phyloP scores from a whole-genome alignment of 2,329 filamentous ascomycete genomes.

The Penicillium sp. region DNA sequence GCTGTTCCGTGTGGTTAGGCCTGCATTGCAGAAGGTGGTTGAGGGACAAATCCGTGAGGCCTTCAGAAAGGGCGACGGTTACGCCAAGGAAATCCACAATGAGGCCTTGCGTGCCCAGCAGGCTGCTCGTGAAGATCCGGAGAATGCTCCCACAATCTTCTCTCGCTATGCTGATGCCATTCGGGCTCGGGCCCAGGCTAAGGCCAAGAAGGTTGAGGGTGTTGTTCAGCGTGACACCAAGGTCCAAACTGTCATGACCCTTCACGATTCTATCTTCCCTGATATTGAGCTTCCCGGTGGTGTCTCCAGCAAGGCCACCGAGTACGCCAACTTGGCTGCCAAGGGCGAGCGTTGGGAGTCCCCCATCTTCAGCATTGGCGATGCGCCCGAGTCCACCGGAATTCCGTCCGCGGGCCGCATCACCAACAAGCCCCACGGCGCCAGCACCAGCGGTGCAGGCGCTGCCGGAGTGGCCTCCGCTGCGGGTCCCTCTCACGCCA shows the following conservation, averaged over 20 bases:
- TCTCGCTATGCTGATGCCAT: slow-evolving; percentile 74
- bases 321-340: slow-evolving; percentile 81
- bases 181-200: slow-evolving; percentile 70
- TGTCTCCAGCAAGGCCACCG: slow-evolving; percentile 88
- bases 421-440: slow-evolving; percentile 59
- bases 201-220: slow-evolving; percentile 72
- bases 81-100: slow-evolving; percentile 73
- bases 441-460: slow-evolving; percentile 29
- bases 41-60: slow-evolving; percentile 87
- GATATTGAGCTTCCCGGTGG: slow-evolving; percentile 81
- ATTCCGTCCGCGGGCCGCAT: slow-evolving; percentile 61
- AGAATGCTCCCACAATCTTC: slow-evolving; percentile 79
- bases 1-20: slow-evolving; percentile 77
- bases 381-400: slow-evolving; percentile 67
- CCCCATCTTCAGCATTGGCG: slow-evolving; percentile 85
- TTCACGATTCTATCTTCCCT: slow-evolving; percentile 90
- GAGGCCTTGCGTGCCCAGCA: slow-evolving; percentile 74
- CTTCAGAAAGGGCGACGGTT: slow-evolving; percentile 70
- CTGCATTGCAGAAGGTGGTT: slow-evolving; percentile 79
- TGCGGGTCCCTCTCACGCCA: slow-evolving; percentile 13
- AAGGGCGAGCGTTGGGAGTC: slow-evolving; percentile 95
- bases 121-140: slow-evolving; percentile 66
- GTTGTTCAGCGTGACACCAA: slow-evolving; percentile 61
- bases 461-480: slow-evolving; percentile 14
- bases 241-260: slow-evolving; percentile 79